phyloP scores from a whole-genome alignment of 164 flowering plant species.

The Nelumbo lutea region DNA sequence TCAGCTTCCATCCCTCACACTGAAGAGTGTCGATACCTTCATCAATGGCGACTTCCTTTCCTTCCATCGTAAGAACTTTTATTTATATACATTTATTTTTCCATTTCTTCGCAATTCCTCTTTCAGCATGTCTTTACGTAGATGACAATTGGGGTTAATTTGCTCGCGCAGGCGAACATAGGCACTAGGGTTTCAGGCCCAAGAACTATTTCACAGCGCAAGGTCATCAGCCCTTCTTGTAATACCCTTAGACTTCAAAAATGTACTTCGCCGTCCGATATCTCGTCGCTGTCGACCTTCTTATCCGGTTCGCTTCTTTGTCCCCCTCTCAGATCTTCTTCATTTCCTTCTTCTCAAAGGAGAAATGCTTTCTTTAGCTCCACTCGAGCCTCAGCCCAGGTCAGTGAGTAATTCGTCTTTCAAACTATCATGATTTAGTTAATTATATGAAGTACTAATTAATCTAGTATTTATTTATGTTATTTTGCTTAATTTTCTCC shows the following conservation, averaged over 20 bases:
- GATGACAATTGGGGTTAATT: background rate
- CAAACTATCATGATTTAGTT: background rate
- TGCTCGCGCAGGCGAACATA: conserved; percentile 32
- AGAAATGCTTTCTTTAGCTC: conserved; percentile 15
- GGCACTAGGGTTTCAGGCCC: conserved; percentile 21
- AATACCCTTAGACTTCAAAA: conserved; percentile 20
- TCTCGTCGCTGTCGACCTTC: conserved; percentile 26
- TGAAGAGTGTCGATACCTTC: background rate
- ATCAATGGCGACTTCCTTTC: conserved; percentile 33
- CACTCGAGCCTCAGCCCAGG: conserved; percentile 49
- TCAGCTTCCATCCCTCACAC: background rate
- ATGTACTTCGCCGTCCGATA: conserved; percentile 12
- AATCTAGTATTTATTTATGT: background rate
- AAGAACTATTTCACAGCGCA: conserved; percentile 14
- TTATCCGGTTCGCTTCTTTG: conserved; percentile 28
- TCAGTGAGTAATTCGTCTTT: conserved; percentile 6
- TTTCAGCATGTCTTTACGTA: background rate
- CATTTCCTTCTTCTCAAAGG: conserved; percentile 12
- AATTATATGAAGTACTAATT: background rate
- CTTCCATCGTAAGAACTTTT: conserved; percentile 24
- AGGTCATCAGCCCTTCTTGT: conserved; percentile 11
- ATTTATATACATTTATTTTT: no score
- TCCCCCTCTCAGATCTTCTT: conserved; percentile 15
- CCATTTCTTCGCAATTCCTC: background rate
- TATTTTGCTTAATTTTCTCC: background rate